Evolutionary conservation across 352 stramenopile species (phyloP).

Genomic region (Globisporangium barbulae): DNA sequence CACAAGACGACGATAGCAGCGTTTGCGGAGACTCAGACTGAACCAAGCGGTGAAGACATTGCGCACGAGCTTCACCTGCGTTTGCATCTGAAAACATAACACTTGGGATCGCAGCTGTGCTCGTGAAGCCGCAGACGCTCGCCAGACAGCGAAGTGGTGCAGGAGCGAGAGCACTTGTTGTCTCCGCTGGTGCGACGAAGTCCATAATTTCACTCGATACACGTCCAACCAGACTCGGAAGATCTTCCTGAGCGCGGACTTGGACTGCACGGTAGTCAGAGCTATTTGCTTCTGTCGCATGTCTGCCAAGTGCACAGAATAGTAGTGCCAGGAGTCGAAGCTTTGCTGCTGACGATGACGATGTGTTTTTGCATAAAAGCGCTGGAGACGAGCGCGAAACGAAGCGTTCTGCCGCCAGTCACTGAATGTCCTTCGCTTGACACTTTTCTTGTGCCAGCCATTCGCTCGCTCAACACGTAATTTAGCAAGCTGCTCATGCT

Average conservation of each 20-base stretch:
- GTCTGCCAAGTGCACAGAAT: not conserved
- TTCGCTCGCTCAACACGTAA: not conserved
- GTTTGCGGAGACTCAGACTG: slow-evolving; percentile 26
- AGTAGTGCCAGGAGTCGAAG: slow-evolving; percentile 3
- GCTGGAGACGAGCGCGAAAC: not conserved
- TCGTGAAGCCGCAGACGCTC: not conserved
- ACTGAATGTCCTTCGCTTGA: not conserved
- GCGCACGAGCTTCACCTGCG: slow-evolving; percentile 12
- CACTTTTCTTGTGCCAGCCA: not conserved
- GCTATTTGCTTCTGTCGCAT: not conserved
- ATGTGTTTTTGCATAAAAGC: not conserved
- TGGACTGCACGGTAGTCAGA: not conserved
- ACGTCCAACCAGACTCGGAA: slow-evolving; percentile 7
- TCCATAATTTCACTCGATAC: slow-evolving; percentile 10
- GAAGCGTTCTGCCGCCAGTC: not conserved
- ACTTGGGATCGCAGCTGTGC: not conserved
- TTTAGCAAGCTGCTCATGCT: not conserved
- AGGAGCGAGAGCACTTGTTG: not conserved
- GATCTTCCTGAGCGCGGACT: not conserved
- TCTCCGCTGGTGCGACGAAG: not conserved
- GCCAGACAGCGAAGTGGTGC: slow-evolving; percentile 12
- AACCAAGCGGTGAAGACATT: slow-evolving; percentile 24
- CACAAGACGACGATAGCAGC: slow-evolving; percentile 33
- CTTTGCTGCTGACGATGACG: not conserved
- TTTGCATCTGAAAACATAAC: slow-evolving; percentile 15